Evolutionary conservation across 1,284 basidiomycete species (phyloP), one percentile per base, ranked within the genome.

Genomic region (Marasmius oreades): DNA sequence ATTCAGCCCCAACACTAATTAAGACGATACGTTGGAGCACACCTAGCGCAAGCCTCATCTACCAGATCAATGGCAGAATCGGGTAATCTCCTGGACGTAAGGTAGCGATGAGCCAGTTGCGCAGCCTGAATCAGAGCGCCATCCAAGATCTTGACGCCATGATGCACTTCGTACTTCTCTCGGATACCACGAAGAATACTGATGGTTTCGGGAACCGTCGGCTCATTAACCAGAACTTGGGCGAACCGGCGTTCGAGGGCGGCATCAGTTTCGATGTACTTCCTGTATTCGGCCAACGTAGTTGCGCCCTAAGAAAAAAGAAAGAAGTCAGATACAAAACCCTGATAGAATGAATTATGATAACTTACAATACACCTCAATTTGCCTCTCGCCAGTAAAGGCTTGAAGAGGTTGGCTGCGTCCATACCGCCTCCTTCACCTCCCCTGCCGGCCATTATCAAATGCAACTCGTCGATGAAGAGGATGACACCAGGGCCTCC

Each of bases 171-270:
- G 66, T 76, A 68, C 36, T 62, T 87, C 66, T 91, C 89, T 51
- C 86, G 79, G 63, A 93, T 86, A 63, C 91, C 91, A 64, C 96
- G 90, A 50, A 99, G 79, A 63, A 97, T 99, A 63, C 85, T 92
- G 71, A 98, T 93, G 0, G 95, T 93, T 67, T 97, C 95, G 5
- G 90, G 73, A 1, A 98, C 95, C 5, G 79, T 79, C 0, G 96
- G 96, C 68, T 99, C 96, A 66, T 94, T 93, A 62, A 99, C 88
- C 43, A 96, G 72, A 52, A 98, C 95, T 70, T 96, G 93, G 11
- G 93, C 92, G 72, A 99, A 98, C 59, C 97, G 85, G 60, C 96
- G 87, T 69, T 98, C 96, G 57, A 98, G 82, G 1, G 96, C 96
- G 20, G 93, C 86, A 64, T 95, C 94, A 60, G 92, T 95, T 73